Evolutionary conservation across 2,329 filamentous ascomycete species (phyloP).

Genomic region (Ophiostoma sp.): DNA sequence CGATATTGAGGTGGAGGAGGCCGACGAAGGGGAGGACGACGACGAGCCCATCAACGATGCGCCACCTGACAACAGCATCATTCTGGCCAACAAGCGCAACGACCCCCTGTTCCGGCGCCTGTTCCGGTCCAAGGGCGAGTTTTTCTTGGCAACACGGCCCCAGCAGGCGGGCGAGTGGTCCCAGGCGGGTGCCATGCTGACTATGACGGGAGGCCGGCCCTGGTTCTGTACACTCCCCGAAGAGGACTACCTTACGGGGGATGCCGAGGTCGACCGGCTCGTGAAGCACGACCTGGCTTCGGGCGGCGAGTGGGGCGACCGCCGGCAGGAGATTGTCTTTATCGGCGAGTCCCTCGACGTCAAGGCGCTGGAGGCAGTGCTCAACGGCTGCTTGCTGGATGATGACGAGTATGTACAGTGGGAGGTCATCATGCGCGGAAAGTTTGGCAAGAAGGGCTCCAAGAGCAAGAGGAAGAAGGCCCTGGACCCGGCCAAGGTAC

Average conservation of each 20-base stretch:
- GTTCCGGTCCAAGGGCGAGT: slow-evolving; percentile 59
- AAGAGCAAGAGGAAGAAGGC: neutral
- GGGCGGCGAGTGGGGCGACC: slow-evolving; percentile 61
- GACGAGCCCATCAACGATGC: slow-evolving; percentile 32
- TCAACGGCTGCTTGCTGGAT: slow-evolving; percentile 59
- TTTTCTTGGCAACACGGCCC: slow-evolving; percentile 55
- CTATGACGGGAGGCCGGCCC: slow-evolving; percentile 47
- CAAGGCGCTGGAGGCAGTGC: slow-evolving; percentile 42
- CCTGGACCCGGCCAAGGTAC: neutral
- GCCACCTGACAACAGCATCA: slow-evolving; percentile 39
- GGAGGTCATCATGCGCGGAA: slow-evolving; percentile 27
- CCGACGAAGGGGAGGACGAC: slow-evolving; percentile 24
- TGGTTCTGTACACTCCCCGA: slow-evolving; percentile 58
- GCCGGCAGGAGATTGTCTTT: slow-evolving; percentile 66
- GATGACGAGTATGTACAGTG: slow-evolving; percentile 50
- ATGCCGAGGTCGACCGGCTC: slow-evolving; percentile 44
- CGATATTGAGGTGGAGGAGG: neutral
- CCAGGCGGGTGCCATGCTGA: slow-evolving; percentile 60
- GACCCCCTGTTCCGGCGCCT: slow-evolving; percentile 49
- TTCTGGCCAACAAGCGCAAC: slow-evolving; percentile 52
- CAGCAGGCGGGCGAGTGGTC: slow-evolving; percentile 55
- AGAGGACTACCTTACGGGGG: slow-evolving; percentile 30
- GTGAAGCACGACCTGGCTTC: slow-evolving; percentile 47
- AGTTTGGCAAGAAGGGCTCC: neutral
- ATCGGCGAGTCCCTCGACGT: slow-evolving; percentile 61